Percentiles rank a stretch among this genome's conserved stretches.
Evolutionary conservation across 495 filamentous ascomycete genomes (phyloP).

Genomic region (Rostrohypoxylon terebratum): DNA sequence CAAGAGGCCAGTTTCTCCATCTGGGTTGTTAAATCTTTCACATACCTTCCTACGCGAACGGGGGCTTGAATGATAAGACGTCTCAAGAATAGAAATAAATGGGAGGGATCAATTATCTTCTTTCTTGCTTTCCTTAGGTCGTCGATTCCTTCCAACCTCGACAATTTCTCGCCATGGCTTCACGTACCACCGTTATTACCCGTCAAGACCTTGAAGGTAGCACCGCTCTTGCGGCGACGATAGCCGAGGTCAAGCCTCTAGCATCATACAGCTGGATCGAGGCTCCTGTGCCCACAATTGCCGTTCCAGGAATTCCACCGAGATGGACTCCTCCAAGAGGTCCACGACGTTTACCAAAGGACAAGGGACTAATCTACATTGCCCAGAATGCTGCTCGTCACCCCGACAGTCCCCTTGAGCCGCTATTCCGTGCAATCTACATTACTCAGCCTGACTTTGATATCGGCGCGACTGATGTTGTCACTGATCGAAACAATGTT

Average conservation of each 20-base stretch:
- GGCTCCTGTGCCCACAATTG: constrained; percentile 52
- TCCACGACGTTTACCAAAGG: constrained; percentile 47
- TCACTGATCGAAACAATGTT: constrained; percentile 66
- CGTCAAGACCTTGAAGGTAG: constrained; percentile 39
- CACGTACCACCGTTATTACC: constrained; percentile 18
- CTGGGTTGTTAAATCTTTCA: background rate
- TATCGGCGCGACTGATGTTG: constrained; percentile 56
- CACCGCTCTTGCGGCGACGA: constrained; percentile 41
- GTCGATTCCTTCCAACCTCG: background rate
- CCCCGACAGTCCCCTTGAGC: constrained; percentile 61
- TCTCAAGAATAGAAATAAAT: background rate
- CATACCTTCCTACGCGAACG: background rate
- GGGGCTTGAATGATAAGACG: background rate
- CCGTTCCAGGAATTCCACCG: constrained; percentile 55
- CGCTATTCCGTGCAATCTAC: constrained; percentile 63
- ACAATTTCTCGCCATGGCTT: background rate
- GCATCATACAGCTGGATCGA: constrained; percentile 66
- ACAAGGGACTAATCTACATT: constrained; percentile 56
- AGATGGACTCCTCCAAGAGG: constrained; percentile 53
- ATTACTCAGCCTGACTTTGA: constrained; percentile 58
- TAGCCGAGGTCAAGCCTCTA: constrained; percentile 56
- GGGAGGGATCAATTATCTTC: background rate
- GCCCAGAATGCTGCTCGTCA: constrained; percentile 59
- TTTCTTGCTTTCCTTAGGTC: background rate
- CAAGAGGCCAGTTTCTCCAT: background rate